phyloP scores from a whole-genome alignment of 2,329 filamentous ascomycete genomes.

The Colletotrichum sp. region DNA sequence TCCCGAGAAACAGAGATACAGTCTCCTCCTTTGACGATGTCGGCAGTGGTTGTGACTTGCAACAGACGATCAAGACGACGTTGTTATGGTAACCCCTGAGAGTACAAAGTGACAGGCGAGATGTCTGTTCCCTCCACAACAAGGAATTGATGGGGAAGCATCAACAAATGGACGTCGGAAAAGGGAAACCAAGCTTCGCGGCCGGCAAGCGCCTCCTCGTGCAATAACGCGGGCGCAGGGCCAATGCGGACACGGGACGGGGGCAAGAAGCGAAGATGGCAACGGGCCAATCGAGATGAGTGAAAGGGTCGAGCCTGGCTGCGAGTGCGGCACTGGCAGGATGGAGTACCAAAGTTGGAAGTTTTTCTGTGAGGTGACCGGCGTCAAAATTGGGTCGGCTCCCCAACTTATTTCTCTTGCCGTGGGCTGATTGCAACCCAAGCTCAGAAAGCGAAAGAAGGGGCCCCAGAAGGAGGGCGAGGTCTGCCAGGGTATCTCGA shows the following conservation, averaged over 20 bases:
- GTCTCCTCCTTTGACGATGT: not conserved
- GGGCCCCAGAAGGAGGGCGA: not conserved
- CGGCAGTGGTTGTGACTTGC: not conserved
- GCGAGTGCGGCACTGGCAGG: constrained; percentile 15
- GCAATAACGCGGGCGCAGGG: not conserved
- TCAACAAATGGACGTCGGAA: not conserved
- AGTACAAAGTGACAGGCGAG: not conserved
- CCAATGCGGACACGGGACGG: constrained; percentile 15
- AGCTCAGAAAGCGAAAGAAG: not conserved
- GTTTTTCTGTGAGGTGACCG: constrained; percentile 9
- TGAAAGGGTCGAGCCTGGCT: not conserved
- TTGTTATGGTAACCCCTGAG: not conserved
- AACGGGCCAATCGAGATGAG: constrained; percentile 20
- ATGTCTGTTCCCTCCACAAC: not conserved
- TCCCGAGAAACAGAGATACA: not conserved
- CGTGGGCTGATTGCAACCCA: constrained; percentile 17
- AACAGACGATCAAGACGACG: not conserved
- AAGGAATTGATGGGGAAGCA: not conserved
- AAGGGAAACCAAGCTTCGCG: not conserved
- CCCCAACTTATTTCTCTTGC: constrained; percentile 12
- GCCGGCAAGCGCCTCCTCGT: not conserved
- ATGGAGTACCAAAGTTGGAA: constrained; percentile 16
- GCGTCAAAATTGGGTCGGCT: constrained; percentile 21
- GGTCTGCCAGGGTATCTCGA: not conserved
- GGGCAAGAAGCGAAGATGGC: constrained; percentile 9